Evolutionary conservation across 2,329 filamentous ascomycete genomes (phyloP), one percentile per base, ranked within the genome.

Genomic region (Talaromyces funiculosus): DNA sequence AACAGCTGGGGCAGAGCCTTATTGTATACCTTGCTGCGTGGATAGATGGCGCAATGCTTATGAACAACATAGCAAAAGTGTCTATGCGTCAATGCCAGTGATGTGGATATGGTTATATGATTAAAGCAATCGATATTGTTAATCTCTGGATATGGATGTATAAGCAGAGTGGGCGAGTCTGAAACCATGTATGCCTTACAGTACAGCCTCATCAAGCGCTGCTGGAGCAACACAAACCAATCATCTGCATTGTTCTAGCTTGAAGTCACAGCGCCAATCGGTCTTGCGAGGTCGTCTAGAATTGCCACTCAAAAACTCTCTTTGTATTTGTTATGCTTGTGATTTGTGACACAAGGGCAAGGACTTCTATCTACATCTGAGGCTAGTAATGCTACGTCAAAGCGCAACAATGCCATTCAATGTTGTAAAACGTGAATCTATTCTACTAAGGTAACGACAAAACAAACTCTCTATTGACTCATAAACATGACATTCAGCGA

Each of bases 1-100:
- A 49, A 9, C 9, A 10, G 2, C 26, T 31, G 9, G 8, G 16
- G 10, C 18, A 49, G 45, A 35, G 47, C 29, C 29, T 51, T n/a
- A 29, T 49, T 18, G 42, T 45, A 24, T 20, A 57, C 40, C 42
- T 49, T 57, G 55, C 42, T 57, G 55, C 55, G 42, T 57, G 42
- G 18, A n/a, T 29, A 49, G 22, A 47, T 38, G 55, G 55, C 55
- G 38, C 55, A 37, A 31, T 14, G 26, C 20, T 51, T 16, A 51
- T 22, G 35, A 3, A 22, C 2, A 20, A 45, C 38, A 20, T 40
- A n/a, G n/a, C n/a, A n/a, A n/a, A n/a, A n/a, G n/a, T n/a, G n/a
- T n/a, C n/a, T n/a, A n/a, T n/a, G n/a, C n/a, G n/a, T n/a, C n/a
- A n/a, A n/a, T n/a, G n/a, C 9, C 1, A 1, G 31, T 8, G 22